Evolutionary conservation across 331 rosid genomes (phyloP).

Genomic region (Ulmus americana): DNA sequence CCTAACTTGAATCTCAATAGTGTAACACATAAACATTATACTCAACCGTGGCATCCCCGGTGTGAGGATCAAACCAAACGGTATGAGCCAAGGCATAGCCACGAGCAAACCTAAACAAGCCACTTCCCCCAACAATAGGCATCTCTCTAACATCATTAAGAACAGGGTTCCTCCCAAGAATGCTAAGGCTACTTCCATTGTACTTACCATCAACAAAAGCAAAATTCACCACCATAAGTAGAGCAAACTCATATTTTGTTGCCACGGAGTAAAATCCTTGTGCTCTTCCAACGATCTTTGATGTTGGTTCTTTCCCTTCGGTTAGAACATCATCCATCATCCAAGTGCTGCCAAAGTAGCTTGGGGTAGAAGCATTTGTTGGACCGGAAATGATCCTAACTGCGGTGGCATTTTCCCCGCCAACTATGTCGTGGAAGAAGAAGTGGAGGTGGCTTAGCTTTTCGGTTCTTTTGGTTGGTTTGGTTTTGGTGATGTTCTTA

Average conservation of each 20-base stretch:
- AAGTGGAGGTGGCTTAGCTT: conserved; percentile 40
- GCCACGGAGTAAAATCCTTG: conserved; percentile 23
- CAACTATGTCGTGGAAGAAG: conserved; percentile 48
- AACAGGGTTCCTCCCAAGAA: conserved; percentile 25
- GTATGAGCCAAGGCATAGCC: conserved; percentile 25
- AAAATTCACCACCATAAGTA: conserved; percentile 27
- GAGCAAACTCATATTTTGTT: conserved; percentile 6
- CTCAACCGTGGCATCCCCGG: conserved; percentile 31
- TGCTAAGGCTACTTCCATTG: conserved; percentile 19
- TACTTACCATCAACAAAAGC: conserved; percentile 13
- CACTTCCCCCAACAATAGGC: conserved; percentile 23
- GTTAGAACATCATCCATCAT: conserved; percentile 21
- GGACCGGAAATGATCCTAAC: conserved; percentile 25
- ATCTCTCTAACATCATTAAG: conserved; percentile 16
- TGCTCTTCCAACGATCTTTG: conserved; percentile 26
- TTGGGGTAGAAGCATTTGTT: not conserved
- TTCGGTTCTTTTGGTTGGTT: conserved; percentile 11
- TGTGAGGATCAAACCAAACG: not conserved
- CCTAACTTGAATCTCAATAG: conserved; percentile 17
- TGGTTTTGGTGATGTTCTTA: conserved; percentile 8
- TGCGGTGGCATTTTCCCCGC: conserved; percentile 32
- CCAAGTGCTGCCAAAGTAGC: conserved; percentile 32
- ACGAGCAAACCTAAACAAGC: conserved; percentile 21
- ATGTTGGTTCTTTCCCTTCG: conserved; percentile 6
- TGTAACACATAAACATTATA: conserved; percentile 42